phyloP scores from a whole-genome alignment of 2,329 filamentous ascomycete species.

The Bipolaris victoriae region DNA sequence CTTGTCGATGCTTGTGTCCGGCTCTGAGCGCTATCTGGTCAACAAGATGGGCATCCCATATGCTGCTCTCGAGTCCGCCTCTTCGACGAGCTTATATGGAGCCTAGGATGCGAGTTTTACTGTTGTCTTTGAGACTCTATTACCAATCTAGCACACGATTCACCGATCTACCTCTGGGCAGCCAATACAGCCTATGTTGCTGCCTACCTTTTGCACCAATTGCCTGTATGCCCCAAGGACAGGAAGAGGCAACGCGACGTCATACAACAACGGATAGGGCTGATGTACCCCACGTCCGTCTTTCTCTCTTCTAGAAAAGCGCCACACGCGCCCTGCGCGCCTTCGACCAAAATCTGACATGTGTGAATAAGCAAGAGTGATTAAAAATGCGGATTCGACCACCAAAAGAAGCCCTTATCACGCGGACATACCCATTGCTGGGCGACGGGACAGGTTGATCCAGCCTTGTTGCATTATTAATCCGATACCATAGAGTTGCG shows the following conservation, averaged over 20 bases:
- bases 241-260: not conserved
- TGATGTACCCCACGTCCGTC: conserved; percentile 2
- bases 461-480: no score
- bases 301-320: not conserved
- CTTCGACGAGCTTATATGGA: not conserved
- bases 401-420: not conserved
- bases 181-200: not conserved
- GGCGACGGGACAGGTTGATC: no score
- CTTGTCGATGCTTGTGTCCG: not conserved
- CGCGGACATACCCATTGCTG: no score
- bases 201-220: not conserved
- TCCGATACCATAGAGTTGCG: no score
- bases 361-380: not conserved
- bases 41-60: not conserved
- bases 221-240: not conserved
- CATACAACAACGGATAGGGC: conserved; percentile 1
- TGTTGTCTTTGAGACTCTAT: not conserved
- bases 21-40: not conserved
- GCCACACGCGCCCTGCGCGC: not conserved
- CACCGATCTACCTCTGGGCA: not conserved
- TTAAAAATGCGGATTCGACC: not conserved
- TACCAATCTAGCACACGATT: not conserved
- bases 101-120: not conserved
- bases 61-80: not conserved
- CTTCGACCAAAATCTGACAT: not conserved